Conservation (phyloP, 2,329 filamentous ascomycete species). For the Apiospora koreana region DNA sequence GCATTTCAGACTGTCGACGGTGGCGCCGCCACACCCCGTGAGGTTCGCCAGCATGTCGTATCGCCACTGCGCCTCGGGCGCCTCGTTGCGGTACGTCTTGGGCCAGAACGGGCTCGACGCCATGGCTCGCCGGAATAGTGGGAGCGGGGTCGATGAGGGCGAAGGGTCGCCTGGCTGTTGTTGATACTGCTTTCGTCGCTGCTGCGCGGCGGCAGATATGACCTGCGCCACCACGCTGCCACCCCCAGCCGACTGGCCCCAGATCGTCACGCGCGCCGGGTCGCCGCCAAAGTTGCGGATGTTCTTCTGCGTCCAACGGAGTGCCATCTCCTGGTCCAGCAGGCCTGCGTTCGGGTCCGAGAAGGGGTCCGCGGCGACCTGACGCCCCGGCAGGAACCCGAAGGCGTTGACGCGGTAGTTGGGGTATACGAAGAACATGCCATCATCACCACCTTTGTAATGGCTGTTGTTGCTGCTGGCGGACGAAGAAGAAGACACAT, state of each 20-base stretch:
- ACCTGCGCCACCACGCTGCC: constrained; percentile 54
- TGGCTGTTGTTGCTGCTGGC: background rate
- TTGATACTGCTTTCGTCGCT: background rate
- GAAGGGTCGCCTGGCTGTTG: constrained; percentile 21
- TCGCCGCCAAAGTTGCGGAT: constrained; percentile 52
- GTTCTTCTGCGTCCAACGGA: constrained; percentile 47
- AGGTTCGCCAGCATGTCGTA: constrained; percentile 48
- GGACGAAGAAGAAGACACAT: constrained; percentile 46
- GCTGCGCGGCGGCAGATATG: constrained; percentile 37
- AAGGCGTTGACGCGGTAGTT: constrained; percentile 61
- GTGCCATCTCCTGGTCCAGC: constrained; percentile 49
- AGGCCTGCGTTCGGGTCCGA: constrained; percentile 54
- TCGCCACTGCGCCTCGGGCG: constrained; percentile 49
- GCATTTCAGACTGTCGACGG: constrained; percentile 47
- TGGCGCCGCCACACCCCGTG: constrained; percentile 45
- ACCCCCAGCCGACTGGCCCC: constrained; percentile 57
- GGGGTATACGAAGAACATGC: constrained; percentile 46
- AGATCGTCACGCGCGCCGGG: constrained; percentile 47
- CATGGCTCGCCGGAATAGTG: constrained; percentile 52
- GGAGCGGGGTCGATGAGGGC: constrained; percentile 18
- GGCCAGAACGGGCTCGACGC: constrained; percentile 57
- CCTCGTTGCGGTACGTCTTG: constrained; percentile 56
- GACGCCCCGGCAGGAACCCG: constrained; percentile 52
- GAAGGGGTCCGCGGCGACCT: constrained; percentile 41
- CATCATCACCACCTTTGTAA: constrained; percentile 19